Percentiles rank a stretch among this genome's conserved stretches.
phyloP scores from a whole-genome alignment of 441 rosid species.

The Aquilaria agallochum region DNA sequence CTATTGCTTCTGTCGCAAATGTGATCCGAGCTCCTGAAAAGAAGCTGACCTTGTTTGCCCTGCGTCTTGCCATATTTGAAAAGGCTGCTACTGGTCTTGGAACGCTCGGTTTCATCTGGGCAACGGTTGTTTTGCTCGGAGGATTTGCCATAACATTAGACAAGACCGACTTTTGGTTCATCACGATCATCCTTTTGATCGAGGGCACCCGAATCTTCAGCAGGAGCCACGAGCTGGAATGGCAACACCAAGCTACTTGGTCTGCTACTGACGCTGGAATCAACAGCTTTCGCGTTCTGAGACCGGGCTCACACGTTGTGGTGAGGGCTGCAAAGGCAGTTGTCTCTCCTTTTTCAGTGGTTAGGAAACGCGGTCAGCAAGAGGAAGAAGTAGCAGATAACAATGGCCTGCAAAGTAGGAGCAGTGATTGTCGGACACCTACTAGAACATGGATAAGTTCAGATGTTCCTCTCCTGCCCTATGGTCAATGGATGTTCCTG shows the following conservation, averaged over 20 bases:
- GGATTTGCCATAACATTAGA: conserved; percentile 91
- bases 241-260: conserved; percentile 98
- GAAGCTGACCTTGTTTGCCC: conserved; percentile 83
- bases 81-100: conserved; percentile 88
- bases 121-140: conserved; percentile 91
- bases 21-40: conserved; percentile 63
- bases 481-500: conserved; percentile 64
- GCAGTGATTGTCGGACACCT: conserved; percentile 25
- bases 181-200: conserved; percentile 73
- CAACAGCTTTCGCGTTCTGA: conserved; percentile 66
- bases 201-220: conserved; percentile 91
- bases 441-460: conserved; percentile 67
- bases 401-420: conserved; percentile 14
- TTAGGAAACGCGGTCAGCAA: conserved; percentile 20
- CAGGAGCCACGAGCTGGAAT: conserved; percentile 89
- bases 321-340: conserved; percentile 22
- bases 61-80: conserved; percentile 78
- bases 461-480: conserved; percentile 79
- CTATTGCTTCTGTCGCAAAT: conserved; percentile 21
- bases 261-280: conserved; percentile 71
- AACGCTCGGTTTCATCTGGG: conserved; percentile 94
- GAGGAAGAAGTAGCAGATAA: conserved; percentile 17
- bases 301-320: conserved; percentile 36
- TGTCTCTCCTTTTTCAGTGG: conserved; percentile 23
- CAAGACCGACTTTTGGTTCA: conserved; percentile 79